Evolutionary conservation across 2,329 filamentous ascomycete genomes (phyloP), one percentile per base, ranked within the genome.

Genomic region (Chaetomiaceae sp.): DNA sequence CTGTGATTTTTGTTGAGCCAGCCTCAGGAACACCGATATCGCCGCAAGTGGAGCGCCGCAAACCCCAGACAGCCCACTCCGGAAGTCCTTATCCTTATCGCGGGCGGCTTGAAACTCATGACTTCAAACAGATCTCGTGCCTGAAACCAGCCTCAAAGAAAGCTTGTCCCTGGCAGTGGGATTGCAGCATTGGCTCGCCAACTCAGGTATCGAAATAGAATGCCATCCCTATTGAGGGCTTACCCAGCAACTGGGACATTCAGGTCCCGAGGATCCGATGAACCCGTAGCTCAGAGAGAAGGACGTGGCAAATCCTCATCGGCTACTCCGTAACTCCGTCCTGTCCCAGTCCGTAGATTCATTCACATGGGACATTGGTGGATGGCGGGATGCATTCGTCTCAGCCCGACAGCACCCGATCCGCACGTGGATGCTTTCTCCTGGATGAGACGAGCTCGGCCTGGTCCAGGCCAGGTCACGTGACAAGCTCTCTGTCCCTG

Each of bases 1-100:
- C 33, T 17, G 17, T 12, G 8, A 1, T 40, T 40, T 56, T 55
- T 57, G 55, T 57, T 57, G 55, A 57, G 55, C 23, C 17, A 25
- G 34, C 19, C 12, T 25, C 27, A 29, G 34, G 25, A 22, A 40
- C 44, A 42, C 51, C 55, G 55, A 57, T 31, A 48, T 49, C 52
- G 55, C 48, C 37, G 36, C 17, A n/a, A 39, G 38, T 27, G 25
- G 17, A 20, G 8, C 25, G 25, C 29, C 6, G 6, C 25, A 6
- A 31, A 43, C 15, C 25, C 34, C 23, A 19, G 37, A 17, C n/a
- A n/a, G n/a, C n/a, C n/a, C n/a, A n/a, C n/a, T n/a, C n/a, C n/a
- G n/a, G n/a, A n/a, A n/a, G n/a, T n/a, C n/a, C n/a, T n/a, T n/a
- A n/a, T n/a, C n/a, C n/a, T n/a, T n/a, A n/a, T n/a, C n/a, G n/a